Base-by-base conservation (phyloP, 2,329 filamentous ascomycete genomes). In the Pseudogymnoascus pannorum region DNA sequence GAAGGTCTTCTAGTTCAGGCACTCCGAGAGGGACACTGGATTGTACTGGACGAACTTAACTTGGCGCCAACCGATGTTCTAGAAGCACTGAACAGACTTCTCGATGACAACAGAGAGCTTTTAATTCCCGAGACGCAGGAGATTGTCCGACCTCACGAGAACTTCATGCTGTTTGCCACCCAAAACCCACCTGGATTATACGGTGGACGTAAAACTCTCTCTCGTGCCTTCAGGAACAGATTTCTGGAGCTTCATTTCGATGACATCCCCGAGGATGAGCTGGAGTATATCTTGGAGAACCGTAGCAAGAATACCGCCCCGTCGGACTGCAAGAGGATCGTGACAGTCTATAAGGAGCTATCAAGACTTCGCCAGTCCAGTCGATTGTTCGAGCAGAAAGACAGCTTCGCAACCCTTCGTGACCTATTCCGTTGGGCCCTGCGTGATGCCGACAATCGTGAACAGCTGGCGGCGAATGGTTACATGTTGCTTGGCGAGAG, bases 181-280 rank as follows among this genome's bases (percentile, higher is more conserved):
- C 94, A 99, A 71, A 99, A 99, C 67, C 94, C 94, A 0, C 89
- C 95, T 20, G 94, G 94, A 35, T 77, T 99, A 1, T 99, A 99
- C 69, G 95, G 95, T 62, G 94, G 94, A 14, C 84, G 94, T 68
- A 99, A 99, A 72, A 86, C 91, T 0, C 79, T 99, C 6, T 97
- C 94, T 1, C 84, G 95, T 42, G 94, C 94, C 1, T 99, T 99
- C 75, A 86, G 95, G 60, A 99, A 99, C 73, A 85, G 94, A 69
- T 99, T 99, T 69, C 81, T 99, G 3, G 94, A 99, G 74, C 79
- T 99, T 4, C 94, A 99, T 73, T 97, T 96, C 69, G 94, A 97
- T 68, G 95, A 99, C 70, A 99, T 99, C 22, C 94, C 94, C 0
- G 91, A 97, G 71, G 87, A 91, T 65, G 95, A 99, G 71, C 77